Base-by-base conservation (phyloP, 345 rosid species). In the Cardamine occulta region DNA sequence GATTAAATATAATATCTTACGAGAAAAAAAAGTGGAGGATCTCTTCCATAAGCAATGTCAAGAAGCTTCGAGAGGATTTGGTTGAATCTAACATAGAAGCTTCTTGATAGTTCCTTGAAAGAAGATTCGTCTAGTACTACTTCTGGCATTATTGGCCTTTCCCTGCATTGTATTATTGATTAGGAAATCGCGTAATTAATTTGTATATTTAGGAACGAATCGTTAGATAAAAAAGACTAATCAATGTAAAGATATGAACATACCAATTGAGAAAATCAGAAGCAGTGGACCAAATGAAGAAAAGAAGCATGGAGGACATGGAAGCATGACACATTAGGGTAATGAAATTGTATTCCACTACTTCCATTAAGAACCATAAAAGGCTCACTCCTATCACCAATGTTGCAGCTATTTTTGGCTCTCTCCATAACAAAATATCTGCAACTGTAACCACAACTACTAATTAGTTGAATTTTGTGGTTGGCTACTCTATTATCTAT, bases 281-380 rank as follows among this genome's bases (percentile, higher is more conserved):
- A 40, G 72, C 78, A 7, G 63, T 79, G 69, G 72, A 76, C 93
- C 94, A 92, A 52, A 90, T 85, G 86, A 92, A 92, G 82, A 84
- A 69, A 40, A 80, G 54, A 60, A 95, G 98, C 90, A 95, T 89
- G 1, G 81, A 34, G 4, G 91, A 79, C 74, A 95, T 90, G 68
- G 85, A 82, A 62, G 84, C 51, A 81, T 95, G 96, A 70, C 90
- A 88, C 15, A 90, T 3, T 32, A 95, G 74, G 64, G 99, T 90
- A 8, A 92, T 89, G 45, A 95, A 86, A 69, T 83, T 92, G 87
- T 92, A 92, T 74, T 90, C 94, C 1, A 47, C 90, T 44, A 95
- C 93, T 85, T 92, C 98, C 73, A 92, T 85, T n/a, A 95, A 86
- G 68, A 87, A 82, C 99, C 99, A 95, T 42, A 92, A 72, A 18